Conservation (phyloP, 2,329 filamentous ascomycete species). For the Aciculosporium take region DNA sequence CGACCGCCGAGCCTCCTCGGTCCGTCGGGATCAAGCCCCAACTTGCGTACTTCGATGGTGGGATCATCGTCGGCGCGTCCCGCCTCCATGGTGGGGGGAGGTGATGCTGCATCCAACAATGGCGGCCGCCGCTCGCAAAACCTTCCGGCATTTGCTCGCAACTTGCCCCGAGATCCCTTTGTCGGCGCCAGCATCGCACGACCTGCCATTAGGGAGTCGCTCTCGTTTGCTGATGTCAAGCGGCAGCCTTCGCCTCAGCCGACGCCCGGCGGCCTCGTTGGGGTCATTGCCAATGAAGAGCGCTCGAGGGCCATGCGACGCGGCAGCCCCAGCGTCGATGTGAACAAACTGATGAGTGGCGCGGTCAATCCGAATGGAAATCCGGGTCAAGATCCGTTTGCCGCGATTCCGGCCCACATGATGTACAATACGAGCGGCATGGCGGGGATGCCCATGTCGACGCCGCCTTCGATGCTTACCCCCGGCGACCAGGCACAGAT, state of each 20-base stretch:
- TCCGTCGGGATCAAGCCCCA: constrained; percentile 55
- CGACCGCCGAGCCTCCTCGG: constrained; percentile 56
- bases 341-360: constrained; percentile 21
- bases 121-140: constrained; percentile 24
- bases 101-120: constrained; percentile 25
- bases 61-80: constrained; percentile 33
- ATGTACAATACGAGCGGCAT: constrained; percentile 22
- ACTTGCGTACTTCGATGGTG: constrained; percentile 44
- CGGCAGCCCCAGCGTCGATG: constrained; percentile 58
- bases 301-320: constrained; percentile 62
- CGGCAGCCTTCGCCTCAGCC: constrained; percentile 23
- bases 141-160: constrained; percentile 69
- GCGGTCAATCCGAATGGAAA: constrained; percentile 23
- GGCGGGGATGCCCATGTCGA: constrained; percentile 13
- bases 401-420: constrained; percentile 31
- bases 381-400: constrained; percentile 32
- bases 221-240: constrained; percentile 47
- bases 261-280: constrained; percentile 67
- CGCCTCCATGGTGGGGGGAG: constrained; percentile 31
- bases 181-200: constrained; percentile 65
- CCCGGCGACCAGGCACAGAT: no score
- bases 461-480: constrained; percentile 13
- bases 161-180: constrained; percentile 75
- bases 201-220: constrained; percentile 56
- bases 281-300: constrained; percentile 78